phyloP scores from a whole-genome alignment of 1,284 basidiomycete genomes.

The Ustilago nuda region DNA sequence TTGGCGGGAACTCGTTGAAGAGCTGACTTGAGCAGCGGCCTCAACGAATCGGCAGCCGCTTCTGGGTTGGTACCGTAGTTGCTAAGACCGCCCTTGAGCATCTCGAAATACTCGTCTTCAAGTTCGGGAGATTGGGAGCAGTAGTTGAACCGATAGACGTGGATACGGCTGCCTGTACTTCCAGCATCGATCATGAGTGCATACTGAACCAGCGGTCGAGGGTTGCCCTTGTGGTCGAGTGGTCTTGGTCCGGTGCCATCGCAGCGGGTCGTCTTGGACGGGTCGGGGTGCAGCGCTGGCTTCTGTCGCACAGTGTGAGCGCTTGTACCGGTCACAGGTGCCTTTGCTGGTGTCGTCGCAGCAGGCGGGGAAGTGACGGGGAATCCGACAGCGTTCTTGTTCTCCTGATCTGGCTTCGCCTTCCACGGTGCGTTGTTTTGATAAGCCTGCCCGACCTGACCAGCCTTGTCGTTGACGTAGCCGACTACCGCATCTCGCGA shows the following conservation, averaged over 20 bases:
- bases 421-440: conserved; percentile 34
- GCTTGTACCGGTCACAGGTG: conserved; percentile 31
- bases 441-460: conserved; percentile 36
- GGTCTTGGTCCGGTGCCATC: conserved; percentile 33
- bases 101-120: conserved; percentile 93
- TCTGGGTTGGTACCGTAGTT: conserved; percentile 74
- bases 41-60: conserved; percentile 83
- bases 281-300: conserved; percentile 60
- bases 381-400: conserved; percentile 29
- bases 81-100: conserved; percentile 85
- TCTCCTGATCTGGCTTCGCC: conserved; percentile 17
- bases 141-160: conserved; percentile 82
- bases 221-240: conserved; percentile 50
- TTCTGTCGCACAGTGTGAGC: conserved; percentile 37
- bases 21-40: conserved; percentile 84
- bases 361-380: conserved; percentile 12
- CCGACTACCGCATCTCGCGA: conserved; percentile 45
- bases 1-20: conserved; percentile 79
- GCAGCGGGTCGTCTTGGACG: conserved; percentile 63
- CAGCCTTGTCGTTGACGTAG: conserved; percentile 54
- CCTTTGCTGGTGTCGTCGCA: conserved; percentile 18
- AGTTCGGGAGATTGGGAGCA: conserved; percentile 74
- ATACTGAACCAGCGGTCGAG: conserved; percentile 76
- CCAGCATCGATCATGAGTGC: conserved; percentile 98
- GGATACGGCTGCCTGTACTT: conserved; percentile 94